phyloP scores from a whole-genome alignment of 257 asterid genomes.

The Plantago elongata region DNA sequence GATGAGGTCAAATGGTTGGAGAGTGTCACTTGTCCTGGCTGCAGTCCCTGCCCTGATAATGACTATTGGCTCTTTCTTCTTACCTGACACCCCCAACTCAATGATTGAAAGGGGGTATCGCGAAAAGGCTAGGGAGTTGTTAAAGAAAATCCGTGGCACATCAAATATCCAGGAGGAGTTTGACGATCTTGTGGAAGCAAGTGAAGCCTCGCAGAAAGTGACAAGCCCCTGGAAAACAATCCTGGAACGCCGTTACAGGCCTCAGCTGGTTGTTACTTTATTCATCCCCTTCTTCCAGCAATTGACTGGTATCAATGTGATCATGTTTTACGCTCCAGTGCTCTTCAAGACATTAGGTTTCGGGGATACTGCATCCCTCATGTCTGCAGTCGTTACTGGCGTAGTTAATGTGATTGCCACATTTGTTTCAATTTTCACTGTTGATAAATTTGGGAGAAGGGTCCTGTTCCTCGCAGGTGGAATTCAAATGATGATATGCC shows the following conservation, averaged over 20 bases:
- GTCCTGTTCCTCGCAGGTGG: constrained; percentile 41
- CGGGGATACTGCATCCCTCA: constrained; percentile 42
- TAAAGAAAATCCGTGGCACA: constrained; percentile 38
- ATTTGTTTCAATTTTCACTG: constrained; percentile 28
- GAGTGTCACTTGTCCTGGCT: constrained; percentile 47
- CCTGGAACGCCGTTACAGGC: constrained; percentile 26
- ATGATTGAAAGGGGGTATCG: constrained; percentile 38
- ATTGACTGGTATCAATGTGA: constrained; percentile 52
- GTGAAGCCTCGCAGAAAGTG: constrained; percentile 29
- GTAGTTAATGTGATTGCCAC: constrained; percentile 42
- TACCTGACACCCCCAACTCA: constrained; percentile 68
- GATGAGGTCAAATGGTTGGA: constrained; percentile 45
- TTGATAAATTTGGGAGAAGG: constrained; percentile 43
- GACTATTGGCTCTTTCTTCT: constrained; percentile 38
- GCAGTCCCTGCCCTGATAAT: constrained; percentile 48
- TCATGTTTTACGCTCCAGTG: constrained; percentile 63
- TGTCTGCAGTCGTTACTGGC: constrained; percentile 48
- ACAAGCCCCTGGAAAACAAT: constrained; percentile 32
- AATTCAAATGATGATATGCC: constrained; percentile 35
- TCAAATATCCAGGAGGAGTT: constrained; percentile 31
- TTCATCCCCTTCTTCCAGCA: constrained; percentile 55
- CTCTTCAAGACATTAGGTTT: constrained; percentile 56
- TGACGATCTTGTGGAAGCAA: constrained; percentile 43
- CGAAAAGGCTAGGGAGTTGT: constrained; percentile 30
- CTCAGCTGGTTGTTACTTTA: constrained; percentile 37